Evolutionary conservation across 2,329 filamentous ascomycete species (phyloP), one percentile per base, ranked within the genome.

Genomic region (Penicillium sp.): DNA sequence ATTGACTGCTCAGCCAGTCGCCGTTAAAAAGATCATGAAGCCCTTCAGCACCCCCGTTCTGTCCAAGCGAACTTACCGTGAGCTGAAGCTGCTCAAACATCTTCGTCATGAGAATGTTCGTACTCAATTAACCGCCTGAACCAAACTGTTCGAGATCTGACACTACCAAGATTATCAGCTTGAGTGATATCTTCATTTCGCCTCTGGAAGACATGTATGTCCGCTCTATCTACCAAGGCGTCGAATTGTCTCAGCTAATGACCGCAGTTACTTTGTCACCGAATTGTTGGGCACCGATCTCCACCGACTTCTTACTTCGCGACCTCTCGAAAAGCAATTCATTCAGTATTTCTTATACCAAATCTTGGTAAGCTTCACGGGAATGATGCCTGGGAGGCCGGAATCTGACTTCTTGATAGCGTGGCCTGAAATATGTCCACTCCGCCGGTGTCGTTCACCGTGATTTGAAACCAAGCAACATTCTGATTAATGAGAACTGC

Each of bases 21-120:
- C 93, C 52, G 91, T 99, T 70, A 99, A 99, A 82, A 99, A 99
- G 83, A 99, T 99, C 69, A 97, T 99, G 92, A 99, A 97, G 79
- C 93, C 93, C 9, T 99, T 99, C 76, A 96, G 91, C 80, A 99
- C 93, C n/a, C 91, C 93, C 1, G 93, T 99, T 51, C 80, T 99
- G 40, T 93, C 93, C 51, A 99, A 99, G 79, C 83, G 93, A 69
- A 99, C 93, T 60, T 99, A 99, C 73, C 86, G 93, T 67, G 93
- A 99, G 74, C 77, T 99, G 69, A 99, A 97, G 79, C 82, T 99
- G 56, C 79, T 99, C 66, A 99, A 97, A 79, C 93, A 99, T 69
- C 78, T 99, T 54, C 86, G 86, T 69, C 93, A 99, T 72, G 93
- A 99, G 76, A 99, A 99, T 76, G 92, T 95, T 9, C 41, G 38